Evolutionary conservation across 192 early-diverging fungal species (phyloP).

Genomic region (Backusella mclennaniae): DNA sequence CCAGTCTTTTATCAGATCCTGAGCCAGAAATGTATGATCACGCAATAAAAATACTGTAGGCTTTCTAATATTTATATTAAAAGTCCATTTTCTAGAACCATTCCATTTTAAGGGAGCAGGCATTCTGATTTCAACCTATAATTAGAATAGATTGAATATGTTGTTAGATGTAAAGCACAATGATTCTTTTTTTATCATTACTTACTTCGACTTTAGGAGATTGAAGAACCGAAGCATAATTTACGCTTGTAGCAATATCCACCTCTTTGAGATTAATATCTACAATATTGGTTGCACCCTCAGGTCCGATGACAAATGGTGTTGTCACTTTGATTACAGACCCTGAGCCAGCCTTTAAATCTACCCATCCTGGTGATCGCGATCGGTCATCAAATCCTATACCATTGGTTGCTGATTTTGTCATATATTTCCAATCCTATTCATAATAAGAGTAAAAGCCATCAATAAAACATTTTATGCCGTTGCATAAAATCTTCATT

Average conservation of each 20-base stretch:
- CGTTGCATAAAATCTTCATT: neutral
- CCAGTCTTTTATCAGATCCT: conserved; percentile 73
- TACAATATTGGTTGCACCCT: conserved; percentile 60
- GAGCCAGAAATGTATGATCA: conserved; percentile 73
- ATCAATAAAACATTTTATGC: neutral
- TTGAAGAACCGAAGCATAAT: conserved; percentile 58
- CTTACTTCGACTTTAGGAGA: conserved; percentile 52
- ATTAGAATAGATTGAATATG: neutral
- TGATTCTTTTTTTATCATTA: neutral
- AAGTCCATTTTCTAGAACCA: conserved; percentile 61
- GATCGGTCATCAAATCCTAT: conserved; percentile 23
- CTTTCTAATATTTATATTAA: conserved; percentile 44
- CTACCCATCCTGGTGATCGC: conserved; percentile 71
- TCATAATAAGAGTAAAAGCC: neutral
- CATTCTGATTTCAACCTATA: conserved; percentile 55
- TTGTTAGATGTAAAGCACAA: neutral
- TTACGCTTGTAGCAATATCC: conserved; percentile 60
- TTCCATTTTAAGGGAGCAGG: conserved; percentile 74
- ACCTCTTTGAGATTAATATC: conserved; percentile 49
- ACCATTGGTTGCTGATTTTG: conserved; percentile 22
- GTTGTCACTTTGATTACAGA: conserved; percentile 56
- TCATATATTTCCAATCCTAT: conserved; percentile 65
- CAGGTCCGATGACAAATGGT: conserved; percentile 50
- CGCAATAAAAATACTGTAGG: conserved; percentile 59
- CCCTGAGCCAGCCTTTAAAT: conserved; percentile 49